Conservation (phyloP, 495 filamentous ascomycete genomes). For the Aspergillus sparsus region DNA sequence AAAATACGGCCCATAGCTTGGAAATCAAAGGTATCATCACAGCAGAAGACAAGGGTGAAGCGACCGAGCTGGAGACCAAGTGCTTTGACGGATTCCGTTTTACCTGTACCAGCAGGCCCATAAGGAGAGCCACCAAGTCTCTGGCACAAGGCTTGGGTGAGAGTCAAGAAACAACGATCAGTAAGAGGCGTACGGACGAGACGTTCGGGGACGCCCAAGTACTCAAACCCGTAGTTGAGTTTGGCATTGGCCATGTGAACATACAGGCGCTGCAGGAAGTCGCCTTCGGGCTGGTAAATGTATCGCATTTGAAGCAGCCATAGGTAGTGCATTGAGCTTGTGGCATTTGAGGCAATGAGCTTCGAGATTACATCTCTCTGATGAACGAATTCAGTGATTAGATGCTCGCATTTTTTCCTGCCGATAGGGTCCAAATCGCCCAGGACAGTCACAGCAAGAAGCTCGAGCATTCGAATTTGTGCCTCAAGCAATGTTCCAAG, state of each 20-base stretch:
- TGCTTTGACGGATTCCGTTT: constrained; percentile 98
- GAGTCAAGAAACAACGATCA: constrained; percentile 95
- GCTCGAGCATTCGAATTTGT: constrained; percentile 74
- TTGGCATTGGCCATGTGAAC: constrained; percentile 97
- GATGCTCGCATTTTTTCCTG: constrained; percentile 95
- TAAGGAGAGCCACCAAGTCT: constrained; percentile 96
- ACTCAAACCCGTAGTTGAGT: constrained; percentile 95
- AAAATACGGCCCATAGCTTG: constrained; percentile 99
- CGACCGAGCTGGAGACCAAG: constrained; percentile 93
- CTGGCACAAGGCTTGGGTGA: constrained; percentile 94
- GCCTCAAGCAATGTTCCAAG: constrained; percentile 69
- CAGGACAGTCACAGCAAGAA: constrained; percentile 86
- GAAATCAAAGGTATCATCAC: constrained; percentile 99
- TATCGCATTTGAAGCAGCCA: constrained; percentile 99
- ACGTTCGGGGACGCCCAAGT: constrained; percentile 91
- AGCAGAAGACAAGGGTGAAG: constrained; percentile 98
- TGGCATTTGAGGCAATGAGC: constrained; percentile 72
- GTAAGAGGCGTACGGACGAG: constrained; percentile 95
- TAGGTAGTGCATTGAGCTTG: constrained; percentile 77
- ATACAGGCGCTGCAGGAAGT: constrained; percentile 78
- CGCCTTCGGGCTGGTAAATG: constrained; percentile 77
- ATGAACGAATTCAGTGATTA: constrained; percentile 98
- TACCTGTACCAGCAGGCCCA: constrained; percentile 97
- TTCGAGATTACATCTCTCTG: constrained; percentile 90
- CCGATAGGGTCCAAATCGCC: constrained; percentile 83